A percentile compares a stretch with the other conserved stretches of the same genome.
Conservation (phyloP, 2,329 filamentous ascomycete genomes). For the Alternaria ventricosa region DNA sequence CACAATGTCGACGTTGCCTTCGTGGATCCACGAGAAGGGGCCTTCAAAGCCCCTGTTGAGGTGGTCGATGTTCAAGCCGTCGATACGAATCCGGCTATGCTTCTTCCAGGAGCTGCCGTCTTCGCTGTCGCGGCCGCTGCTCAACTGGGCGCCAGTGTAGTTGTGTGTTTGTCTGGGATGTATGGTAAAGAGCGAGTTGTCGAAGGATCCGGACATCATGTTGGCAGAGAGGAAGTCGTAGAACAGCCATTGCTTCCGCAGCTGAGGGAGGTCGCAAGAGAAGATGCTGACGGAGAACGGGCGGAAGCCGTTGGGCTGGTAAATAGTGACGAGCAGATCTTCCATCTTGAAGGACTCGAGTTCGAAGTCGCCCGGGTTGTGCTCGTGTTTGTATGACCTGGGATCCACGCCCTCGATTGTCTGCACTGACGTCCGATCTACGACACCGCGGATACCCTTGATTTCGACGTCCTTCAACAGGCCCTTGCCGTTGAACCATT, state of each 20-base stretch:
- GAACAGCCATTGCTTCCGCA: constrained; percentile 96
- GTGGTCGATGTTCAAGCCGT: constrained; percentile 93
- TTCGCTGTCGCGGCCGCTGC: constrained; percentile 63
- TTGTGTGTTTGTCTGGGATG: constrained; percentile 91
- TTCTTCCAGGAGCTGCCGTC: constrained; percentile 88
- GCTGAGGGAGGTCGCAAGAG: constrained; percentile 88
- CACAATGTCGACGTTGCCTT: constrained; percentile 95
- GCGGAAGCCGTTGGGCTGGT: constrained; percentile 89
- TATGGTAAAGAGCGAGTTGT: constrained; percentile 95
- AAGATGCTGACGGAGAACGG: constrained; percentile 96
- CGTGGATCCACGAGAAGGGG: constrained; percentile 96
- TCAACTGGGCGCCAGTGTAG: constrained; percentile 69
- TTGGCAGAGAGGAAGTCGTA: constrained; percentile 97
- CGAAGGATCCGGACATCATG: constrained; percentile 94
- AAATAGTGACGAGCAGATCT: constrained; percentile 87
- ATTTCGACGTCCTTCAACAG: constrained; percentile 91
- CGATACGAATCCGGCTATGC: constrained; percentile 88
- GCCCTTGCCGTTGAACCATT: constrained; percentile 98
- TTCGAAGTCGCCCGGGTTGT: constrained; percentile 92
- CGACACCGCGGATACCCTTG: constrained; percentile 87
- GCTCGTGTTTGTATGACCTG: constrained; percentile 83
- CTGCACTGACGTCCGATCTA: constrained; percentile 84
- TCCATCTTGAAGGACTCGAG: constrained; percentile 97
- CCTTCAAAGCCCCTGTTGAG: constrained; percentile 91
- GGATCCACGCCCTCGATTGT: constrained; percentile 79